Base-by-base conservation (phyloP, 257 asterid species). In the Asclepias syriaca region DNA sequence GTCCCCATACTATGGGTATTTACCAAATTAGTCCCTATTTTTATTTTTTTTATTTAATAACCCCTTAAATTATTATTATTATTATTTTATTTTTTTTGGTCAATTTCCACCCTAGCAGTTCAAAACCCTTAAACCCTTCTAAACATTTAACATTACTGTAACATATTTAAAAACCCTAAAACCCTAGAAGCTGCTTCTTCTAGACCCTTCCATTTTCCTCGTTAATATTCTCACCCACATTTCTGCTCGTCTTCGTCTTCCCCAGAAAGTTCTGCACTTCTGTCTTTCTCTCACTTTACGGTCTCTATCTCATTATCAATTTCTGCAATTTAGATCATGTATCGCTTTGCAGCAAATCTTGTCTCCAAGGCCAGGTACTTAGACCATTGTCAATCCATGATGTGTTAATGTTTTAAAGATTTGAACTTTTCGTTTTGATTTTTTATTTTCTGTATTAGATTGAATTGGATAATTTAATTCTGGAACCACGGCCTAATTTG, bases 271-370 rank as follows among this genome's bases (percentile, higher is more conserved):
- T n/a, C 73, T 15, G 8, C 6, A 34, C 39, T 34, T 34, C 39
- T 34, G 49, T 34, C 46, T 19, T n/a, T 58, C 66, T 1, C 54
- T 60, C 48, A 24, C 53, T 69, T 69, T 63, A 39, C 80, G 19
- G 11, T 15, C 68, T 43, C n/a, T 51, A 11, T 22, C 24, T 50
- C 21, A 49, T 40, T 29, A 43, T 73, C 27, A 15, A 29, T 8
- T 34, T 65, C 66, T 3, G 21, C 55, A 65, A 57, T 15, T 18
- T 3, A 22, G 43, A 77, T 15, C 50, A 93, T 93, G 98, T 86
- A 93, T 73, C 89, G 98, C 19, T 87, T 86, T 73, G 95, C 90
- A 56, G 93, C 96, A 60, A 90, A 90, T 84, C 87, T 93, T 71
- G 98, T 90, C 50, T 85, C 95, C 22, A 90, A 87, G 74, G 85